Percentiles rank a stretch among this genome's conserved stretches.
Conservation (phyloP, 2,329 filamentous ascomycete species). For the Talaromyces sp. region DNA sequence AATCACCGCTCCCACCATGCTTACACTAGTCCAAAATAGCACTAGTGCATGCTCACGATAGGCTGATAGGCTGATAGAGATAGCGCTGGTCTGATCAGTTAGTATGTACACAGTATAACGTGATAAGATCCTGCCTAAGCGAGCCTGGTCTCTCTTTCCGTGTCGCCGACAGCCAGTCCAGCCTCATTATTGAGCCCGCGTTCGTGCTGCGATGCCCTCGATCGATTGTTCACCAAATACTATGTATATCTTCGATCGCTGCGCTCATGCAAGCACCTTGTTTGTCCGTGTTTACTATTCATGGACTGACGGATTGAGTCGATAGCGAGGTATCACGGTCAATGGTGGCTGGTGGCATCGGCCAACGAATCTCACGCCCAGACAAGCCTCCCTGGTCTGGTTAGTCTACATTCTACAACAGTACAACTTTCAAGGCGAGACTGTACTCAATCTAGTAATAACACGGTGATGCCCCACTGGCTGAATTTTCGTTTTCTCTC, state of each 20-base stretch:
- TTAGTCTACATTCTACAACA: not conserved
- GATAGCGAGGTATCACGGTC: not conserved
- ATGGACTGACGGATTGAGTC: not conserved
- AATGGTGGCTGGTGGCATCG: conserved; percentile 2
- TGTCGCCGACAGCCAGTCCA: not conserved
- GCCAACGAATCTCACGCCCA: not conserved
- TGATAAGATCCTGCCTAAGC: not conserved
- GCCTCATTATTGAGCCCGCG: not conserved
- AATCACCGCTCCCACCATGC: not conserved
- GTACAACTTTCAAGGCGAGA: not conserved
- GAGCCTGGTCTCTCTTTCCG: not conserved
- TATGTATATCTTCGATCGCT: not conserved
- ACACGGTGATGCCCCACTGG: not conserved
- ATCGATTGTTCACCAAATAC: not conserved
- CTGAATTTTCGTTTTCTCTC: not conserved
- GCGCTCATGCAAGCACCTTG: not conserved
- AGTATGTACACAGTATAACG: not conserved
- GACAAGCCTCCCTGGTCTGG: conserved; percentile 2
- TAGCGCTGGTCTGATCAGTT: not conserved
- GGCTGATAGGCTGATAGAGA: not conserved
- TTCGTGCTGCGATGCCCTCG: not conserved
- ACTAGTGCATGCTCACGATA: not conserved
- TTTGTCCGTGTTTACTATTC: not conserved
- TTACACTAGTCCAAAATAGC: not conserved
- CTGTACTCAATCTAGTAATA: not conserved